These are phyloP conservation scores for Fragosphaeria purpurea DNA, from an alignment of 2,329 filamentous ascomycete species.

Conservation along the genomic window DNA sequence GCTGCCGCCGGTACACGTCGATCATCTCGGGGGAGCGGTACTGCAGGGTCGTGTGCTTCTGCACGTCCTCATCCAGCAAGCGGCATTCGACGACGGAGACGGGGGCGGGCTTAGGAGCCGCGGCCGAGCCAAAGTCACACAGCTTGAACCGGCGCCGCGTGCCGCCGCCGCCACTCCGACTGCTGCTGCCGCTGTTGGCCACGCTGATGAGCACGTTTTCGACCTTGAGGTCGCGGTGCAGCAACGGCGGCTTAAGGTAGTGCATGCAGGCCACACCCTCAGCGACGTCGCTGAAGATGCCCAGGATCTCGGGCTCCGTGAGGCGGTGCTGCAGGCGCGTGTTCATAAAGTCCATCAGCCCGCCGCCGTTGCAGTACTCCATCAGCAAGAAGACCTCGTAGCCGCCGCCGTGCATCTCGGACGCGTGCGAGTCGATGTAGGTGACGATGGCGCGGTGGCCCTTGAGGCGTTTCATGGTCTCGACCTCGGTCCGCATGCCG, in stretches of 20 bases:
- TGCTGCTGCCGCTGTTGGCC: constrained; percentile 4
- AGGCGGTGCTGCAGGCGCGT: constrained; percentile 90
- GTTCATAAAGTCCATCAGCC: constrained; percentile 99
- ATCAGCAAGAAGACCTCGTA: constrained; percentile 98
- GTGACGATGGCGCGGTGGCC: constrained; percentile 93
- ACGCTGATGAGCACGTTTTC: constrained; percentile 90
- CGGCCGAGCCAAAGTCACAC: constrained; percentile 94
- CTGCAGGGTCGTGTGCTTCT: constrained; percentile 93
- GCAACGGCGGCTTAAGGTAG: constrained; percentile 84
- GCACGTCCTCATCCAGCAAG: constrained; percentile 90
- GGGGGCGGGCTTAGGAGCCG: constrained; percentile 72
- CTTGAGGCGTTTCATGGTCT: constrained; percentile 99
- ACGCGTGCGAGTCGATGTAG: constrained; percentile 97
- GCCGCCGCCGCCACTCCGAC: constrained; percentile 27
- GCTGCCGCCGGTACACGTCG: constrained; percentile 90
- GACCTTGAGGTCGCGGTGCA: constrained; percentile 93
- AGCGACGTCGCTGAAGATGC: constrained; percentile 92
- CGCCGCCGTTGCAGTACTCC: constrained; percentile 93
- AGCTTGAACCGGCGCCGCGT: constrained; percentile 78
- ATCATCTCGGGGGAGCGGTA: constrained; percentile 98
- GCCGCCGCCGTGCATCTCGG: constrained; percentile 80
- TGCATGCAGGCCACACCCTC: constrained; percentile 99
- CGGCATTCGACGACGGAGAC: constrained; percentile 81
- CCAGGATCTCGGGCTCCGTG: constrained; percentile 93
- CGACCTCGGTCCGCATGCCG: constrained; percentile 95